Percentiles rank a stretch among this genome's conserved stretches.
These are phyloP conservation scores for Fusarium continuum DNA, from an alignment of 2,329 filamentous ascomycete genomes.

Conservation along the genomic window DNA sequence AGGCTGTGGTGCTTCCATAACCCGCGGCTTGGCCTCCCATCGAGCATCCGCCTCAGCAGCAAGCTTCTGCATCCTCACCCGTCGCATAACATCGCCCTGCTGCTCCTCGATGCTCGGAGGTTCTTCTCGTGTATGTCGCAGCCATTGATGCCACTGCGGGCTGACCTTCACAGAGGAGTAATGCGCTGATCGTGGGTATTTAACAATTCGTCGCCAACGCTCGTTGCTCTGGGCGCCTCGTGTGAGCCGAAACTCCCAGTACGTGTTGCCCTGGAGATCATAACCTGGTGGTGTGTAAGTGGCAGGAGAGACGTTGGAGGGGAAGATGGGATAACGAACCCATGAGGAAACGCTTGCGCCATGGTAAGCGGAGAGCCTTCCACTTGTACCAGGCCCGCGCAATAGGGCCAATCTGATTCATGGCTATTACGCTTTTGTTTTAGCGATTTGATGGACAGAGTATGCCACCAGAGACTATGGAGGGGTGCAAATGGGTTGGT, in stretches of 20 bases:
- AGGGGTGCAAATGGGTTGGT: slow-evolving; percentile 26
- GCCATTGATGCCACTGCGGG: slow-evolving; percentile 75
- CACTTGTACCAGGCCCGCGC: slow-evolving; percentile 65
- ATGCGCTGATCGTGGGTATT: slow-evolving; percentile 64
- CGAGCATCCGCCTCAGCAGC: slow-evolving; percentile 70
- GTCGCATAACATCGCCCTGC: slow-evolving; percentile 60
- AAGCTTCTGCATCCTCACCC: slow-evolving; percentile 62
- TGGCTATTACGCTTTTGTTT: slow-evolving; percentile 45
- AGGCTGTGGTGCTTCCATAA: slow-evolving; percentile 51
- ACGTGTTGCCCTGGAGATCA: slow-evolving; percentile 73
- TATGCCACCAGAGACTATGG: slow-evolving; percentile 7
- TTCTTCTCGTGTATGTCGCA: slow-evolving; percentile 65
- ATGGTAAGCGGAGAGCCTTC: slow-evolving; percentile 70
- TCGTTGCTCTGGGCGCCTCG: slow-evolving; percentile 50
- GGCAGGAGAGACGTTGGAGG: not conserved
- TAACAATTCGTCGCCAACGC: slow-evolving; percentile 69
- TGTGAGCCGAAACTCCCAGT: slow-evolving; percentile 71
- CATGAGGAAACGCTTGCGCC: slow-evolving; percentile 70
- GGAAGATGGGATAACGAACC: slow-evolving; percentile 54
- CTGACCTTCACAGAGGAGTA: slow-evolving; percentile 65
- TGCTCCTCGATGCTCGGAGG: slow-evolving; percentile 68
- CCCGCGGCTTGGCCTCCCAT: slow-evolving; percentile 68
- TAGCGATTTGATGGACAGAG: slow-evolving; percentile 4
- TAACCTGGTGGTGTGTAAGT: slow-evolving; percentile 57
- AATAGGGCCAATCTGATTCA: slow-evolving; percentile 50